phyloP scores from a whole-genome alignment of 1,284 basidiomycete species.

The Anthracocystis setariae region DNA sequence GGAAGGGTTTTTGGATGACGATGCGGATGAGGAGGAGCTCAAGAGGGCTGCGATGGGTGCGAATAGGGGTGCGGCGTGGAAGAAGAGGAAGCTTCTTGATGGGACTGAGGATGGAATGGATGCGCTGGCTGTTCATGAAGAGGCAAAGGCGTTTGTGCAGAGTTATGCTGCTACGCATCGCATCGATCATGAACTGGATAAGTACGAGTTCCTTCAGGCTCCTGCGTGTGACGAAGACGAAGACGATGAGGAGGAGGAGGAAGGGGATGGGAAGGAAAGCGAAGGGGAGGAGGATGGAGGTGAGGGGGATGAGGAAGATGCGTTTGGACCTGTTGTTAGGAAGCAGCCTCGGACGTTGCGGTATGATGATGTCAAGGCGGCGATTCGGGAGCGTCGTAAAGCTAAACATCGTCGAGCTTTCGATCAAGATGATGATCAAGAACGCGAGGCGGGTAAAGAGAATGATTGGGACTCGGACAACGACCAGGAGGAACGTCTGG shows the following conservation, averaged over 20 bases:
- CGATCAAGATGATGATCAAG: slow-evolving; percentile 33
- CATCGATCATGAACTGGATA: slow-evolving; percentile 38
- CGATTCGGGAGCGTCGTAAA: slow-evolving; percentile 17
- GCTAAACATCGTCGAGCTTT: slow-evolving; percentile 16
- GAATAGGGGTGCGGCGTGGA: slow-evolving; percentile 28
- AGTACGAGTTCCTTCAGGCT: slow-evolving; percentile 55
- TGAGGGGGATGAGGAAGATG: slow-evolving; percentile 28
- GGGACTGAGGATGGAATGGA: slow-evolving; percentile 60
- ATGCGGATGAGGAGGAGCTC: slow-evolving; percentile 61
- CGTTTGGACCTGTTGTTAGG: slow-evolving; percentile 19
- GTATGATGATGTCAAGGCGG: slow-evolving; percentile 17
- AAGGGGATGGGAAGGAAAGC: slow-evolving; percentile 7
- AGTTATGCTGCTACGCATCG: slow-evolving; percentile 53
- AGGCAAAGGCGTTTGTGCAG: slow-evolving; percentile 55
- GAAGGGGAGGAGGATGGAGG: slow-evolving; percentile 7
- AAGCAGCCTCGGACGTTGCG: slow-evolving; percentile 26
- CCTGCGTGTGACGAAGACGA: slow-evolving; percentile 13
- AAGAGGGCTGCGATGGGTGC: slow-evolving; percentile 28
- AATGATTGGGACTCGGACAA: slow-evolving; percentile 33
- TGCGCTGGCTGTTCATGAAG: slow-evolving; percentile 47
- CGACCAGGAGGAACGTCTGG: slow-evolving; percentile 19
- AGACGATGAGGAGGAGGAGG: slow-evolving; percentile 9
- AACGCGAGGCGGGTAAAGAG: slow-evolving; percentile 15
- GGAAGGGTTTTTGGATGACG: slow-evolving; percentile 61
- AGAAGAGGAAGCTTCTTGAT: slow-evolving; percentile 52